Percentiles rank a stretch among this genome's conserved stretches.
These are phyloP conservation scores for Cadophora sp. DNA, from an alignment of 2,329 filamentous ascomycete genomes.

Conservation along the genomic window DNA sequence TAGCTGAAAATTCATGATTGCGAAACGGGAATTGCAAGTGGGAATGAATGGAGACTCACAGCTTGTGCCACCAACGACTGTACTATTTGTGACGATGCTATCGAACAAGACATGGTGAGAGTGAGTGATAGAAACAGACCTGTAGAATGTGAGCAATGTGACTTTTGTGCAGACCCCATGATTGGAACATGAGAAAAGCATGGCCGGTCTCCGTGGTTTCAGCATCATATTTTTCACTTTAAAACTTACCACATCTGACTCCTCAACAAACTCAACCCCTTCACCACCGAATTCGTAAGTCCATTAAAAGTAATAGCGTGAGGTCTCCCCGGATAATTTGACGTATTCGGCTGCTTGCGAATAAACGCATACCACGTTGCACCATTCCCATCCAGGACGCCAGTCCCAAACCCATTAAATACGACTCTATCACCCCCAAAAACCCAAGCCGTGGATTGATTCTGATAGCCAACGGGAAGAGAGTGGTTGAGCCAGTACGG, in stretches of 20 bases:
- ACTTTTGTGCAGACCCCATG: no score
- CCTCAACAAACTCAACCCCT: constrained; percentile 57
- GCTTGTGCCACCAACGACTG: background rate
- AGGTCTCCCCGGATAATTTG: constrained; percentile 56
- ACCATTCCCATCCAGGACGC: constrained; percentile 65
- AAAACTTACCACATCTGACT: constrained; percentile 61
- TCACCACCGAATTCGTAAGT: constrained; percentile 55
- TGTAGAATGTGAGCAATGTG: background rate
- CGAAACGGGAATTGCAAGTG: background rate
- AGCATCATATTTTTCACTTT: no score
- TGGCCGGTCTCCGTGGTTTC: no score
- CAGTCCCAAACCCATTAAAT: constrained; percentile 56
- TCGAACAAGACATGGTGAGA: constrained; percentile 54
- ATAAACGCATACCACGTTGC: constrained; percentile 64
- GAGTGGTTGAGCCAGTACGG: constrained; percentile 59
- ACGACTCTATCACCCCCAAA: constrained; percentile 59
- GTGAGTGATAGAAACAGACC: constrained; percentile 48
- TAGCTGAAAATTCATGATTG: background rate
- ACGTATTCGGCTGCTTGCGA: constrained; percentile 41
- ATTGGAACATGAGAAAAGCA: no score
- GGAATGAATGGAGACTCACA: background rate
- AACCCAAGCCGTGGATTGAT: constrained; percentile 60
- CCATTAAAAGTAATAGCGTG: constrained; percentile 58
- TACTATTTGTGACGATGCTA: constrained; percentile 5
- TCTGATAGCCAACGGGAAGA: constrained; percentile 59